These are phyloP conservation scores for Colletotrichum sp. DNA, from an alignment of 2,329 filamentous ascomycete species.

Conservation along the genomic window DNA sequence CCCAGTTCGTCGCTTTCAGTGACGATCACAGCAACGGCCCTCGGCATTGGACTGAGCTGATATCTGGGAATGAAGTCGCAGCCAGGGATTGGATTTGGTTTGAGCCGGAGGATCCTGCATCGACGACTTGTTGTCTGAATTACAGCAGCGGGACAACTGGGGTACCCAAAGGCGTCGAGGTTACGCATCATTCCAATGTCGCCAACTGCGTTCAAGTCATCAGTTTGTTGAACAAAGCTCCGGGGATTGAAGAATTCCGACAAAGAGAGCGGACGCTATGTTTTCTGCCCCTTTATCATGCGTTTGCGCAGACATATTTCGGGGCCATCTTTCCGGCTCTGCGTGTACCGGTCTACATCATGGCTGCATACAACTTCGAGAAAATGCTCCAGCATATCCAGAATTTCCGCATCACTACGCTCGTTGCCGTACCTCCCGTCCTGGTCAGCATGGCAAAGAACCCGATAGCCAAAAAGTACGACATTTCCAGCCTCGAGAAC, in stretches of 20 bases:
- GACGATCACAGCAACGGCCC: neutral
- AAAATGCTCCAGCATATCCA: neutral
- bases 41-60: neutral
- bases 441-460: neutral
- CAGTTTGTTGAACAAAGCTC: neutral
- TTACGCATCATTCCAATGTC: neutral
- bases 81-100: neutral
- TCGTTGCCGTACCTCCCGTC: neutral
- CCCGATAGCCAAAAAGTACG: neutral
- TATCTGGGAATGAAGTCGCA: neutral
- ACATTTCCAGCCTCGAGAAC: neutral
- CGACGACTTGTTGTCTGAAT: neutral
- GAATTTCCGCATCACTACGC: neutral
- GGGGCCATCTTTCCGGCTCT: neutral
- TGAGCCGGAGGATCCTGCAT: neutral
- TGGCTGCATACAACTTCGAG: neutral
- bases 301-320: neutral
- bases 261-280: neutral
- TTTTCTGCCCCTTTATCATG: neutral
- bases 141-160: neutral
- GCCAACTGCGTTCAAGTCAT: neutral
- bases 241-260: neutral
- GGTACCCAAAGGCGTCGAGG: neutral
- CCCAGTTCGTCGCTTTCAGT: neutral
- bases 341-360: neutral